Conservation (phyloP, 352 stramenopile species). For the Discostella stelligera region DNA sequence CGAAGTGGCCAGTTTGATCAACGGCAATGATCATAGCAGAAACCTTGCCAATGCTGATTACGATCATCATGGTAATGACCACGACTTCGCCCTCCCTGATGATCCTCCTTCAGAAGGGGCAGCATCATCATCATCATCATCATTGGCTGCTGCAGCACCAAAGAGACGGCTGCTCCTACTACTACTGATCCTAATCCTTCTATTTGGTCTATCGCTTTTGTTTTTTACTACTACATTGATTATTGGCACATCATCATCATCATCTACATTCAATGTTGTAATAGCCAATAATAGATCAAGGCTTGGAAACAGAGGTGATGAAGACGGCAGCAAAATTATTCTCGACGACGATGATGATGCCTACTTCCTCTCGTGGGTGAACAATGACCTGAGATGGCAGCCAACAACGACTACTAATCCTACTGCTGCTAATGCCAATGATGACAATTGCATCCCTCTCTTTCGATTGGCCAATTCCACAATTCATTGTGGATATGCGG, state of each 20-base stretch:
- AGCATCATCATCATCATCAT: too few species aligned
- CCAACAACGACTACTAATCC: background rate
- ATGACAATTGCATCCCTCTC: conserved; percentile 4
- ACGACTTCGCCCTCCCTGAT: background rate
- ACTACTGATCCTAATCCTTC: background rate
- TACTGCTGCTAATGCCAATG: background rate
- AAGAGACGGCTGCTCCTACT: background rate
- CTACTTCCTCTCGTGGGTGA: background rate
- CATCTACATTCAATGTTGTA: background rate
- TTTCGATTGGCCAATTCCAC: conserved; percentile 25
- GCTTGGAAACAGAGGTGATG: background rate
- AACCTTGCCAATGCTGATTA: background rate
- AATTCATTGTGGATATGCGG: conserved; percentile 17
- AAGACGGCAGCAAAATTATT: background rate
- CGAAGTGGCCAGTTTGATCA: conserved; percentile 9
- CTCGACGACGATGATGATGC: background rate
- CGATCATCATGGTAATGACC: background rate
- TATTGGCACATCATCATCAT: background rate
- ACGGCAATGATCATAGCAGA: background rate
- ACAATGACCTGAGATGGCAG: background rate
- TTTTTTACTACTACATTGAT: background rate
- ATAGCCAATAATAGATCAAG: background rate
- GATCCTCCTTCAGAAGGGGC: too few species aligned
- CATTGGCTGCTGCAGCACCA: too few species aligned
- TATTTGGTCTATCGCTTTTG: background rate